Evolutionary conservation across 441 rosid species (phyloP), one percentile per base, ranked within the genome.

Genomic region (Populus hybrid): DNA sequence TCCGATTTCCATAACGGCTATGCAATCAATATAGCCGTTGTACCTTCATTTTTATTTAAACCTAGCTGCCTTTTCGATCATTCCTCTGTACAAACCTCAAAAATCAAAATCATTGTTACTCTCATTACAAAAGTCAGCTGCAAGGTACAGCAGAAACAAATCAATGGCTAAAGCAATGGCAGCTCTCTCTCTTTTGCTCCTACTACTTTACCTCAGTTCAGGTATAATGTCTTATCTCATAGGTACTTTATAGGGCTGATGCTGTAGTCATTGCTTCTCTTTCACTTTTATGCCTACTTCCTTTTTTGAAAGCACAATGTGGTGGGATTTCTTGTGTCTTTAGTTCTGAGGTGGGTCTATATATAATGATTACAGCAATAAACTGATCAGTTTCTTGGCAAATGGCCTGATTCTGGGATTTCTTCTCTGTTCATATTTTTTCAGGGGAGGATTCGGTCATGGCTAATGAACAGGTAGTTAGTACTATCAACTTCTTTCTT

Each of bases 1-100:
- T 46, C 20, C 57, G 20, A 10, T 12, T 50, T 71, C 38, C 35
- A 28, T 30, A 72, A 72, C 66, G 75, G 75, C 66, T 72, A 23
- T 53, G 36, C 65, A 72, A 53, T 53, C 14, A 72, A 30, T 53
- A 53, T 53, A 72, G 67, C 75, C 75, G 75, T 72, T 72, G 20
- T 20, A 12, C 9, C 36, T 5, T 50, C 59, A 0, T 46, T 71
- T 46, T 50, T 14, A 71, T 42, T 1, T 11, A 6, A 18, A 23
- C 32, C 7, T 50, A n/a, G 8, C 24, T 10, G 8, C 38, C 28
- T 71, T 70, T 35, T 23, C 30, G 30, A 28, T 28, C 61, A 21
- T 3, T 14, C 12, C 40, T 21, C 16, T 18, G 26, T 9, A n/a
- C 28, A 3, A 3, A 32, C 57, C 57, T 10, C 26, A 12, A 6